Conservation (phyloP, 2,329 filamentous ascomycete species). For the Penicillium glabrum region DNA sequence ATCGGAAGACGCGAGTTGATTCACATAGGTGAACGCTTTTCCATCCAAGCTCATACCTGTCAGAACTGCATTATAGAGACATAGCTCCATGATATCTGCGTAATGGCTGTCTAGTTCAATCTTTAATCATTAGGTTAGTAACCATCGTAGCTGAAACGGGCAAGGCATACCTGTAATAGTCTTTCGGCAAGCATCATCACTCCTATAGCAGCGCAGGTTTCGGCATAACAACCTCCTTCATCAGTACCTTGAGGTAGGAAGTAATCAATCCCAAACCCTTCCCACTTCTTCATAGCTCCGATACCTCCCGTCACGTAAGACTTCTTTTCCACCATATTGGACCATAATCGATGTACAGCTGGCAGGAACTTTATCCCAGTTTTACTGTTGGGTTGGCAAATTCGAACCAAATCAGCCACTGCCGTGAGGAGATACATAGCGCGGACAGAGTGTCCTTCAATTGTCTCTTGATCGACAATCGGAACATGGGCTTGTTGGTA, state of each 20-base stretch:
- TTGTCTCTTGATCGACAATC: slow-evolving; percentile 53
- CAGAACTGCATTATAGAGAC: slow-evolving; percentile 61
- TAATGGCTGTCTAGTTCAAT: slow-evolving; percentile 55
- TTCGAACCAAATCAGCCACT: slow-evolving; percentile 55
- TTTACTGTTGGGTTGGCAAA: slow-evolving; percentile 31
- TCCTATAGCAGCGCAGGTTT: slow-evolving; percentile 62
- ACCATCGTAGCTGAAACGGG: neutral
- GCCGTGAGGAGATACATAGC: slow-evolving; percentile 62
- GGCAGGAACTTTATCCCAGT: slow-evolving; percentile 32
- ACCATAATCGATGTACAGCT: slow-evolving; percentile 54
- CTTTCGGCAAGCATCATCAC: slow-evolving; percentile 62
- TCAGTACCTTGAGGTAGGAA: slow-evolving; percentile 60
- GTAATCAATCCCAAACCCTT: slow-evolving; percentile 61
- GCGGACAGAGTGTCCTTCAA: slow-evolving; percentile 62
- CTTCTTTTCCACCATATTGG: slow-evolving; percentile 61
- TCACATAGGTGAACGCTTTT: slow-evolving; percentile 61
- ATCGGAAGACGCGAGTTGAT: slow-evolving; percentile 59
- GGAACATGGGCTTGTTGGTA: slow-evolving; percentile 60
- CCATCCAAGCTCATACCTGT: slow-evolving; percentile 59
- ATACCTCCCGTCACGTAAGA: slow-evolving; percentile 65
- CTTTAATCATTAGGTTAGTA: slow-evolving; percentile 6
- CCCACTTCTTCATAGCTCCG: slow-evolving; percentile 58
- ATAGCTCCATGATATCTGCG: slow-evolving; percentile 61
- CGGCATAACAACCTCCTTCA: slow-evolving; percentile 62
- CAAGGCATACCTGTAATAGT: slow-evolving; percentile 46